A percentile compares a stretch with the other conserved stretches of the same genome.
Evolutionary conservation across 495 filamentous ascomycete genomes (phyloP).

Genomic region (Margaritispora aquatica): DNA sequence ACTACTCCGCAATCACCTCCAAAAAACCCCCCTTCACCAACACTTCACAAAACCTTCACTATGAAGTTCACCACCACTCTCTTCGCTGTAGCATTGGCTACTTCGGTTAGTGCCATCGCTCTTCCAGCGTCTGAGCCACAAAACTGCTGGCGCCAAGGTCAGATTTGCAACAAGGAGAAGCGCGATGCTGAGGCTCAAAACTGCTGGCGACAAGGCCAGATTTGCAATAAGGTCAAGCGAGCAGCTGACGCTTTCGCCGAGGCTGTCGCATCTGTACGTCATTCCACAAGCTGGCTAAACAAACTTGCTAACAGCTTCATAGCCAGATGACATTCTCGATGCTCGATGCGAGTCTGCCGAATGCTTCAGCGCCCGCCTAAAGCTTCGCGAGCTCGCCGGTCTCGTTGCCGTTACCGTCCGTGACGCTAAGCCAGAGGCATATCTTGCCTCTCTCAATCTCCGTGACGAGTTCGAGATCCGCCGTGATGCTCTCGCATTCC

Average conservation of each 20-base stretch:
- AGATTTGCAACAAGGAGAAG: slow-evolving; percentile 24
- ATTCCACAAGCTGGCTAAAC: not conserved
- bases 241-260: slow-evolving; percentile 30
- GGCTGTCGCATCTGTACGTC: slow-evolving; percentile 16
- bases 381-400: slow-evolving; percentile 28
- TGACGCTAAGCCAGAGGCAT: not conserved
- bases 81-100: slow-evolving; percentile 24
- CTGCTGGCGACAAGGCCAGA: slow-evolving; percentile 14
- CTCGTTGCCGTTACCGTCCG: slow-evolving; percentile 11
- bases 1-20: not conserved
- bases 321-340: slow-evolving; percentile 11
- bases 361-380: slow-evolving; percentile 31
- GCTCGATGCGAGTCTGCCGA: slow-evolving; percentile 24
- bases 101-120: too few species aligned
- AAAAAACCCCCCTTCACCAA: not conserved
- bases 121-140: slow-evolving; percentile 21
- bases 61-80: slow-evolving; percentile 35
- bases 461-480: slow-evolving; percentile 18
- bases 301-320: not conserved
- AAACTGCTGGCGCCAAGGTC: slow-evolving; percentile 7
- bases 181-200: slow-evolving; percentile 19
- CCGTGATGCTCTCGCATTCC: slow-evolving; percentile 27
- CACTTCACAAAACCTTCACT: slow-evolving; percentile 13
- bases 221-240: slow-evolving; percentile 28
- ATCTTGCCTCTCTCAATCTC: slow-evolving; percentile 18